Conservation (phyloP, 108 stramenopile species). For the Cyclostephanos invisitatus region DNA sequence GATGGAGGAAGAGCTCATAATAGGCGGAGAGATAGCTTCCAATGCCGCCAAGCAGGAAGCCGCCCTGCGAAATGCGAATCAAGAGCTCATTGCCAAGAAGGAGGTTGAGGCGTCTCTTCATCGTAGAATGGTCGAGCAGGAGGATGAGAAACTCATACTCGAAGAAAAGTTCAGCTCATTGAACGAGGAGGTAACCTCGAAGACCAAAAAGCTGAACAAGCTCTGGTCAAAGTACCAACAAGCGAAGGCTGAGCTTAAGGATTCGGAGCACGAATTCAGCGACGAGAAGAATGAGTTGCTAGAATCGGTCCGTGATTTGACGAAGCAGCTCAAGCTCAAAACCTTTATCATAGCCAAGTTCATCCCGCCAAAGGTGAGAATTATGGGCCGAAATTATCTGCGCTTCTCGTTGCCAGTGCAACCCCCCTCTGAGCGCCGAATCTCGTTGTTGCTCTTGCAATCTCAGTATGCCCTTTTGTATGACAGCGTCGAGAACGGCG, state of each 20-base stretch:
- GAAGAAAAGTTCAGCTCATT: conserved; percentile 69
- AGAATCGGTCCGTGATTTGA: conserved; percentile 81
- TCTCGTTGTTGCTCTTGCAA: background rate
- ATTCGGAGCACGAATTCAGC: conserved; percentile 78
- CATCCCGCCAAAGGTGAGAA: conserved; percentile 68
- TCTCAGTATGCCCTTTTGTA: conserved; percentile 47
- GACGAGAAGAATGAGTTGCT: conserved; percentile 82
- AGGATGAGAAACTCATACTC: conserved; percentile 64
- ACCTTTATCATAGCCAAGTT: conserved; percentile 77
- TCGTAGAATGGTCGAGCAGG: conserved; percentile 57
- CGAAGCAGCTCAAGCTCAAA: conserved; percentile 87
- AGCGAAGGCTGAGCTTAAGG: conserved; percentile 70
- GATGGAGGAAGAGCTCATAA: conserved; percentile 87
- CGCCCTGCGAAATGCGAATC: conserved; percentile 73
- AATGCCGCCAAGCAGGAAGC: conserved; percentile 89
- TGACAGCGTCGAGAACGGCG: conserved; percentile 65
- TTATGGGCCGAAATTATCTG: background rate
- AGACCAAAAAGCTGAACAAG: conserved; percentile 86
- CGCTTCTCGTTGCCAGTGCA: background rate
- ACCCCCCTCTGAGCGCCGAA: background rate
- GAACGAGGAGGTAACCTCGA: conserved; percentile 74
- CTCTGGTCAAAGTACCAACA: conserved; percentile 82
- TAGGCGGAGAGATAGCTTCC: conserved; percentile 85
- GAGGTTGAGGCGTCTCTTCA: conserved; percentile 67
- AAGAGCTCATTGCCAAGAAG: conserved; percentile 70